These are phyloP conservation scores for Nicotiana paniculata DNA, from an alignment of 257 asterid genomes.

Conservation along the genomic window DNA sequence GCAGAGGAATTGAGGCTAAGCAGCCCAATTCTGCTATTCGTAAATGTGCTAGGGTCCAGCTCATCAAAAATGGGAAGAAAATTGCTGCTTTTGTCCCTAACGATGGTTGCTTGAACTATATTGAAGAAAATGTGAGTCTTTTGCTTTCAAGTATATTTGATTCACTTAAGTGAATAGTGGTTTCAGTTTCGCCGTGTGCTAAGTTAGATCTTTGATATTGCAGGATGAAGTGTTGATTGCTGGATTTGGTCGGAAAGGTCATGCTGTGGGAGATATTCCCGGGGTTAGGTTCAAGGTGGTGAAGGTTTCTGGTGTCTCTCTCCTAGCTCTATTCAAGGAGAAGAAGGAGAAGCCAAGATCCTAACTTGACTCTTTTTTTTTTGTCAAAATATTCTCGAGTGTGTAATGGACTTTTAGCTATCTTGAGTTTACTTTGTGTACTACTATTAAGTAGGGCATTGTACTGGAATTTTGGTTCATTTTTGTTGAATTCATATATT, in stretches of 20 bases:
- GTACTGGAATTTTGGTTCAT: slow-evolving; percentile 22
- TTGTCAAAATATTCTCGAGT: not conserved
- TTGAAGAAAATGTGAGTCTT: slow-evolving; percentile 69
- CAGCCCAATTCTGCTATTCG: slow-evolving; percentile 87
- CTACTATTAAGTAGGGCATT: slow-evolving; percentile 5
- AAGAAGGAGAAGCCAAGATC: slow-evolving; percentile 73
- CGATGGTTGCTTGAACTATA: slow-evolving; percentile 74
- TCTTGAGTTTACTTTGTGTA: slow-evolving; percentile 17
- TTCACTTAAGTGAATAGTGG: not conserved
- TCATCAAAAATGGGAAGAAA: slow-evolving; percentile 75
- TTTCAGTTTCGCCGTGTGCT: not conserved
- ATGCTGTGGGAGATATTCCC: slow-evolving; percentile 84
- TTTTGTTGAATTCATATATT: not conserved
- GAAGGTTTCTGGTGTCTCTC: slow-evolving; percentile 82
- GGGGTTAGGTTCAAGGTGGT: slow-evolving; percentile 84
- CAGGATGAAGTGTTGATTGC: slow-evolving; percentile 86
- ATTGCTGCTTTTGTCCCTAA: slow-evolving; percentile 82
- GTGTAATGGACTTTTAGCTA: slow-evolving; percentile 12
- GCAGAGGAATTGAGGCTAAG: slow-evolving; percentile 76
- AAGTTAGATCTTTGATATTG: not conserved
- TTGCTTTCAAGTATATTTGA: not conserved
- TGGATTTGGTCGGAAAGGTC: slow-evolving; percentile 84
- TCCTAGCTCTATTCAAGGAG: slow-evolving; percentile 65
- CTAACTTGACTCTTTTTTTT: slow-evolving; percentile 11
- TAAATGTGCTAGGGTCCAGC: slow-evolving; percentile 78